A percentile compares a stretch with the other conserved stretches of the same genome.
Evolutionary conservation across 805 yeast genomes (phyloP).

Genomic region (Lipomyces kockii): DNA sequence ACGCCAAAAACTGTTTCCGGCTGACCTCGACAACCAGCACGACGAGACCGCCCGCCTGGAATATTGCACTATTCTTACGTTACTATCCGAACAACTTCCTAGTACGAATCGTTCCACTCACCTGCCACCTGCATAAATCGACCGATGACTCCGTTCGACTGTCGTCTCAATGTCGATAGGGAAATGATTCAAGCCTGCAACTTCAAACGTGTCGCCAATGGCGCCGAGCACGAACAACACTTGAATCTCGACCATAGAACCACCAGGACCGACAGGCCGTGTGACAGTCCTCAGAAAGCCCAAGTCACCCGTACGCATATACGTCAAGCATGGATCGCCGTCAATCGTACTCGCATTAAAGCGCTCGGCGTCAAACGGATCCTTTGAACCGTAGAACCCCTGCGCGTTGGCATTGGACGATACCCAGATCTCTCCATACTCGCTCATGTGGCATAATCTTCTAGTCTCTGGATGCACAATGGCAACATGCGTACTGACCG

Average conservation of each 20-base stretch:
- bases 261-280: conserved; percentile 46
- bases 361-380: conserved; percentile 58
- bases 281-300: conserved; percentile 86
- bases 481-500: conserved; percentile 90
- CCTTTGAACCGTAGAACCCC: conserved; percentile 59
- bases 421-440: conserved; percentile 97
- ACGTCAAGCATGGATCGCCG: conserved; percentile 65
- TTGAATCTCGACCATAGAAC: conserved; percentile 60
- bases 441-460: conserved; percentile 80
- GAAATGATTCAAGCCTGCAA: conserved; percentile 88
- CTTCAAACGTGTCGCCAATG: conserved; percentile 86
- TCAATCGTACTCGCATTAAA: conserved; percentile 67
- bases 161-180: conserved; percentile 80
- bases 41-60: conserved; percentile 80
- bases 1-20: conserved; percentile 59
- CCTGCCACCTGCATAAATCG: conserved; percentile 48
- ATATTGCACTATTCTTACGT: conserved; percentile 56
- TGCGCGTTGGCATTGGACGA: conserved; percentile 81
- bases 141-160: conserved; percentile 56
- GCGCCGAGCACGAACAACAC: conserved; percentile 83
- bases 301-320: conserved; percentile 88
- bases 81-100: neutral
- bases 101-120: neutral
- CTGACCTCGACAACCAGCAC: conserved; percentile 72
- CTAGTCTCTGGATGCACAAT: conserved; percentile 94